These are phyloP conservation scores for Passalora sequoiae DNA, from an alignment of 2,329 filamentous ascomycete species.

Conservation along the genomic window DNA sequence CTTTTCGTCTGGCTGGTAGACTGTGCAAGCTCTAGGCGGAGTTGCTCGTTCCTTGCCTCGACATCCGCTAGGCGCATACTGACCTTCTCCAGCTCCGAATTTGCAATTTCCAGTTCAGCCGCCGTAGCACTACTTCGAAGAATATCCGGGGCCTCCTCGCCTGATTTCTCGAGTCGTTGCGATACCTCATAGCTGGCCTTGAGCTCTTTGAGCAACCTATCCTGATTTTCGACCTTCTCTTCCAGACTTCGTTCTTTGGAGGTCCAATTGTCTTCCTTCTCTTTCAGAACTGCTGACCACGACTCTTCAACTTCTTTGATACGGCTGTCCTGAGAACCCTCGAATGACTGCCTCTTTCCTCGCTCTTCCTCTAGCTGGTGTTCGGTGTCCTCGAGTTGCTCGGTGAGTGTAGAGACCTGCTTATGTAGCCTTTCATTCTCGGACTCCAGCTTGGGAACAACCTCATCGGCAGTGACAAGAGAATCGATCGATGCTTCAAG, in stretches of 20 bases:
- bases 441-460: conserved; percentile 76
- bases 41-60: conserved; percentile 88
- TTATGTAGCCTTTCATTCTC: conserved; percentile 86
- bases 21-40: conserved; percentile 85
- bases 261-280: conserved; percentile 95
- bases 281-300: conserved; percentile 82
- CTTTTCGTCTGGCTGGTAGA: conserved; percentile 66
- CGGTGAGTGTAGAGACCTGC: conserved; percentile 67
- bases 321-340: conserved; percentile 69
- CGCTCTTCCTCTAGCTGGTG: conserved; percentile 73
- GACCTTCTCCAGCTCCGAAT: conserved; percentile 84
- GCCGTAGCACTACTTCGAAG: conserved; percentile 65
- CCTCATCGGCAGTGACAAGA: conserved; percentile 86
- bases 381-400: conserved; percentile 79
- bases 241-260: conserved; percentile 86
- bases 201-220: conserved; percentile 84
- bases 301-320: conserved; percentile 86
- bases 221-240: conserved; percentile 91
- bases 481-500: conserved; percentile 95
- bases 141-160: conserved; percentile 52
- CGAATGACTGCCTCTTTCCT: conserved; percentile 64
- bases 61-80: conserved; percentile 82
- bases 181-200: conserved; percentile 97
- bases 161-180: conserved; percentile 73
- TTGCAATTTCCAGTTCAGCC: conserved; percentile 90